phyloP scores from a whole-genome alignment of 176 grass and related monocot genomes.

The Paspalum notatum region DNA sequence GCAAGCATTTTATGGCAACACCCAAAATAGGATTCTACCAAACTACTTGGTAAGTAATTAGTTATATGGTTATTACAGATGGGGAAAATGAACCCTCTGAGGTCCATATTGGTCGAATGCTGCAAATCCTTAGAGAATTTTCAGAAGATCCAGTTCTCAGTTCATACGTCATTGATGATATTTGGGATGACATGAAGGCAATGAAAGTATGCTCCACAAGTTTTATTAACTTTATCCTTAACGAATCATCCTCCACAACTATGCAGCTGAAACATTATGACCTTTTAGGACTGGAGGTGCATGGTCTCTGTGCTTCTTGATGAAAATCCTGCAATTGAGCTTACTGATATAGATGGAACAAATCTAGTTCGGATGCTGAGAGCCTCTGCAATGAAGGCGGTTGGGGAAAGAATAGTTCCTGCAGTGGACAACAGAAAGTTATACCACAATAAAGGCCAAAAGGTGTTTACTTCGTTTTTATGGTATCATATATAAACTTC shows the following conservation, averaged over 20 bases:
- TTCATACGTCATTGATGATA: conserved; percentile 98
- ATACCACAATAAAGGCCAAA: conserved; percentile 82
- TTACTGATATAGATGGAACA: conserved; percentile 87
- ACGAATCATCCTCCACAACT: conserved; percentile 16
- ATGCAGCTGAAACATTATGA: conserved; percentile 21
- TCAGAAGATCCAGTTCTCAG: conserved; percentile 89
- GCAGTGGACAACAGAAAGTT: conserved; percentile 81
- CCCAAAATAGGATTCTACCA: neutral
- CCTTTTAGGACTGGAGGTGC: conserved; percentile 86
- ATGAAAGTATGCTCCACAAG: conserved; percentile 66
- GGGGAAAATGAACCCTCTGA: conserved; percentile 79
- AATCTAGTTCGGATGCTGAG: conserved; percentile 89
- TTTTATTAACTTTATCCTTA: neutral
- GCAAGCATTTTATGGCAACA: conserved; percentile 1
- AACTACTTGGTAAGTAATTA: conserved; percentile 35
- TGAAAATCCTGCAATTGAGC: conserved; percentile 74
- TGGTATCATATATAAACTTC: conserved; percentile 22
- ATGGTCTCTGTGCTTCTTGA: conserved; percentile 92
- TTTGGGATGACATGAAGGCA: conserved; percentile 99
- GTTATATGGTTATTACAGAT: conserved; percentile 51
- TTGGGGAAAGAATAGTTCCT: conserved; percentile 94
- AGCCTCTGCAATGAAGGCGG: conserved; percentile 92
- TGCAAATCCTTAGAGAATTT: conserved; percentile 97
- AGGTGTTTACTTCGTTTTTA: conserved; percentile 46
- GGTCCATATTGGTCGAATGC: conserved; percentile 88